Evolutionary conservation across 1,284 basidiomycete species (phyloP).

Genomic region (Ustilago cynodontis): DNA sequence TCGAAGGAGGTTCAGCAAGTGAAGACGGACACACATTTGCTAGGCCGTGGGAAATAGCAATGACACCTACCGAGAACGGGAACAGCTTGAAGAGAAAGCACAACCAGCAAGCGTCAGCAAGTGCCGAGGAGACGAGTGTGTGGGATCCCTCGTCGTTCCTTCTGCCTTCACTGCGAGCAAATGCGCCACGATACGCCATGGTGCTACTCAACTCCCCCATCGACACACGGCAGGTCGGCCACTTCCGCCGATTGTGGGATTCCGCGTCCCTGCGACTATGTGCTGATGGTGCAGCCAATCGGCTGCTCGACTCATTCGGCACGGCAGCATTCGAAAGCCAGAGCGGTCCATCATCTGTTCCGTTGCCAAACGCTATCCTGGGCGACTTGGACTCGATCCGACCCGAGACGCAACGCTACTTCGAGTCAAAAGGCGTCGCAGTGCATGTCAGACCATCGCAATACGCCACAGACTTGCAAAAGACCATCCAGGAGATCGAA

Average conservation of each 20-base stretch:
- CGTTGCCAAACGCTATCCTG: constrained; percentile 84
- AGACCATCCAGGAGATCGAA: constrained; percentile 80
- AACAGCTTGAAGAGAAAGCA: constrained; percentile 36
- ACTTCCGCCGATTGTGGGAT: constrained; percentile 51
- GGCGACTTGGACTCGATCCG: constrained; percentile 92
- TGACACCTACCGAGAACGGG: neutral
- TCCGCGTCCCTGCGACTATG: constrained; percentile 73
- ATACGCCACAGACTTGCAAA: constrained; percentile 93
- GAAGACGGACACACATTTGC: constrained; percentile 12
- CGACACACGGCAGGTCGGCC: constrained; percentile 32
- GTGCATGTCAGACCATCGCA: constrained; percentile 80
- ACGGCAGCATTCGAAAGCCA: constrained; percentile 50
- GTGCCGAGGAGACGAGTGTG: neutral
- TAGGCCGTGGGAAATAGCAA: constrained; percentile 26
- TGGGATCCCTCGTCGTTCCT: constrained; percentile 37
- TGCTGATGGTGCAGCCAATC: constrained; percentile 94
- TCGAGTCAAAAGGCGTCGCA: constrained; percentile 78
- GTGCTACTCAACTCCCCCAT: constrained; percentile 60
- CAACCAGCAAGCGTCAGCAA: constrained; percentile 4
- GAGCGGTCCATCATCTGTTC: constrained; percentile 6
- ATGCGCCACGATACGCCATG: constrained; percentile 40
- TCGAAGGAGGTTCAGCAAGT: neutral
- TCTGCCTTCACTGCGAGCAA: constrained; percentile 6
- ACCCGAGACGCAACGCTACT: constrained; percentile 79
- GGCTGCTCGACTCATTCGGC: constrained; percentile 78